Base-by-base conservation (phyloP, 2,329 filamentous ascomycete species). In the Beauveria caledonica region DNA sequence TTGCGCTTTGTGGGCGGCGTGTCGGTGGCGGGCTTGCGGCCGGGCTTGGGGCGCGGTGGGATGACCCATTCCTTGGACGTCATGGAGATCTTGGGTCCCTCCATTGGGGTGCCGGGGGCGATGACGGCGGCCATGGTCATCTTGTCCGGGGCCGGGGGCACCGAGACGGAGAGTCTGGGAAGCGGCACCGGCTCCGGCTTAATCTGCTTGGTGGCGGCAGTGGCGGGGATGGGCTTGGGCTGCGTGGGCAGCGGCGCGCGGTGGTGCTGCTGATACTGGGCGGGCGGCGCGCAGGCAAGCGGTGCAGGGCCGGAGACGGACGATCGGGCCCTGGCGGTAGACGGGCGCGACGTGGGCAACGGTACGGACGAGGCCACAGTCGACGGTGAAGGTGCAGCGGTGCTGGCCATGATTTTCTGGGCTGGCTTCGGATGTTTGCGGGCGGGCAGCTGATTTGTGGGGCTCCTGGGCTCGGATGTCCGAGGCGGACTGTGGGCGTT, bases 1-100 rank as follows among this genome's bases (percentile, higher is more conserved):
- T 97, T 95, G 65, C 94, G 86, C 77, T 96, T 96, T 48, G 92
- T 96, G 1, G 90, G 89, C 15, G 92, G 92, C 57, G 92, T 95
- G 70, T 97, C 92, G 40, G 90, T 95, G 51, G 91, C 90, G 3
- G 93, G 92, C 80, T 97, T 97, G 67, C 93, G 86, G 53, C 93
- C 93, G 23, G 94, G 93, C 79, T 92, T 93, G 51, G 90, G 90
- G 63, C 90, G 83, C 29, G 90, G 90, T 25, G 90, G 90, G 49
- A 94, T 86, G 25, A 93, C 82, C 90, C 90, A 94, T 84, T 93
- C 88, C 73, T 87, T 92, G 67, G 84, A 89, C 40, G 89, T 93
- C 72, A 92, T 84, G 57, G 80, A 83, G 57, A 78, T 72, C 69
- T 80, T 80, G 54, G 78, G 77, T 42, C 70, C 67, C 63, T 78